Percentiles rank a stretch among this genome's conserved stretches.
phyloP scores from a whole-genome alignment of 495 filamentous ascomycete genomes.

The Aspergillus hancockii region DNA sequence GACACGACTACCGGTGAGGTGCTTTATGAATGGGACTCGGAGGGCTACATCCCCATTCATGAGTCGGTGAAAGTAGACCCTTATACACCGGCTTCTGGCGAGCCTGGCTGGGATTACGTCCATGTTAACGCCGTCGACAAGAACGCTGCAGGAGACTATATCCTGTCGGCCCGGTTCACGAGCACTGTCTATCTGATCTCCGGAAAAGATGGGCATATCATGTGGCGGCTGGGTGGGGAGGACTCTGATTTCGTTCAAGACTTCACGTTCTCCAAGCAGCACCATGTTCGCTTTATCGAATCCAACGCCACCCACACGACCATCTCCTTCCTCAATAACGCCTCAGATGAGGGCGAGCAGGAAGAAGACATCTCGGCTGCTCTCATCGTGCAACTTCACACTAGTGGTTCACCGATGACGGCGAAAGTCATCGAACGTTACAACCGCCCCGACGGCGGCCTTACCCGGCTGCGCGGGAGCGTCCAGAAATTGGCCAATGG shows the following conservation, averaged over 20 bases:
- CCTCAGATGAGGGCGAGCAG: slow-evolving; percentile 41
- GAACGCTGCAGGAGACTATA: slow-evolving; percentile 52
- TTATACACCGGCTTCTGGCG: slow-evolving; percentile 12
- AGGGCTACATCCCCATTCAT: slow-evolving; percentile 41
- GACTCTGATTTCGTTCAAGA: slow-evolving; percentile 43
- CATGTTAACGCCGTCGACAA: slow-evolving; percentile 48
- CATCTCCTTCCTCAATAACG: slow-evolving; percentile 59
- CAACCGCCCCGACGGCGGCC: slow-evolving; percentile 46
- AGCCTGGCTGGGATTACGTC: slow-evolving; percentile 43
- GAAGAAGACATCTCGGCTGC: slow-evolving; percentile 50
- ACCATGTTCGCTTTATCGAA: slow-evolving; percentile 57
- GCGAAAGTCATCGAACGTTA: slow-evolving; percentile 44
- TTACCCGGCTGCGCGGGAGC: slow-evolving; percentile 62
- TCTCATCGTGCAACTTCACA: slow-evolving; percentile 55
- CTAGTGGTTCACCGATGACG: slow-evolving; percentile 37
- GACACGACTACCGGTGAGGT: slow-evolving; percentile 48
- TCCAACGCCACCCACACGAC: slow-evolving; percentile 51
- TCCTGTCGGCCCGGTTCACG: slow-evolving; percentile 59
- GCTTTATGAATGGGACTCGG: slow-evolving; percentile 48
- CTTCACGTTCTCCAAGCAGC: slow-evolving; percentile 61
- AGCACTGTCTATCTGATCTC: slow-evolving; percentile 59
- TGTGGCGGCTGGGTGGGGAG: slow-evolving; percentile 59
- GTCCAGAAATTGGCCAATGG: slow-evolving; percentile 56
- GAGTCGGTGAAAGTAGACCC: slow-evolving; percentile 36
- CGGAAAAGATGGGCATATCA: slow-evolving; percentile 53